phyloP scores from a whole-genome alignment of 2,329 filamentous ascomycete genomes.

The Alternaria dauci region DNA sequence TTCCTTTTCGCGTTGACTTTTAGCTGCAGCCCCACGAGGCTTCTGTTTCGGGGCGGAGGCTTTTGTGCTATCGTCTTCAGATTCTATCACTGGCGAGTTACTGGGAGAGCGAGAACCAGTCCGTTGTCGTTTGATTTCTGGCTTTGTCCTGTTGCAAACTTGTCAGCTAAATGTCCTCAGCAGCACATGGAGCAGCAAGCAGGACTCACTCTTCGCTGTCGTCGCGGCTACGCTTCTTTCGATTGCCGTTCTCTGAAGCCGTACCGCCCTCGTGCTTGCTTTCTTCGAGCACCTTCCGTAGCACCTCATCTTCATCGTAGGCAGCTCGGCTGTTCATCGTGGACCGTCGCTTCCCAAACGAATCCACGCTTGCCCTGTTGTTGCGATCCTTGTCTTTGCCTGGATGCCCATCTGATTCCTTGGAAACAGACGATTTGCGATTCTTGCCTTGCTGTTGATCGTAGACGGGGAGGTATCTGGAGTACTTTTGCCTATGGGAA shows the following conservation, averaged over 20 bases:
- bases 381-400: conserved; percentile 64
- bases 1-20: conserved; percentile 67
- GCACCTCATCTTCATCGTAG: conserved; percentile 91
- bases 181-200: conserved; percentile 15
- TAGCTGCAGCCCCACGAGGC: conserved; percentile 56
- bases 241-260: conserved; percentile 62
- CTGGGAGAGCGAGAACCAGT: conserved; percentile 65
- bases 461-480: conserved; percentile 69
- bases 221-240: conserved; percentile 85
- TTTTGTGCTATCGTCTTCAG: conserved; percentile 71
- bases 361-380: conserved; percentile 62
- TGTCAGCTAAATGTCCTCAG: conserved; percentile 34
- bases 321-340: conserved; percentile 98
- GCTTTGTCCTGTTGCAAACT: conserved; percentile 67
- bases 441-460: conserved; percentile 60
- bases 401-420: conserved; percentile 66
- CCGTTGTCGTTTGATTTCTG: conserved; percentile 80
- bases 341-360: conserved; percentile 81
- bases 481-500: conserved; percentile 65
- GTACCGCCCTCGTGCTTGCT: conserved; percentile 82
- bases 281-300: conserved; percentile 90
- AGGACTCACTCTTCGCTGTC: conserved; percentile 89
- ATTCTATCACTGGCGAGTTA: conserved; percentile 66
- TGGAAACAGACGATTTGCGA: conserved; percentile 71
- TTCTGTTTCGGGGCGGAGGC: conserved; percentile 56